A percentile compares a stretch with the other conserved stretches of the same genome.
Conservation (phyloP, 1,284 basidiomycete species). For the Tilletiopsis washingtonensis region DNA sequence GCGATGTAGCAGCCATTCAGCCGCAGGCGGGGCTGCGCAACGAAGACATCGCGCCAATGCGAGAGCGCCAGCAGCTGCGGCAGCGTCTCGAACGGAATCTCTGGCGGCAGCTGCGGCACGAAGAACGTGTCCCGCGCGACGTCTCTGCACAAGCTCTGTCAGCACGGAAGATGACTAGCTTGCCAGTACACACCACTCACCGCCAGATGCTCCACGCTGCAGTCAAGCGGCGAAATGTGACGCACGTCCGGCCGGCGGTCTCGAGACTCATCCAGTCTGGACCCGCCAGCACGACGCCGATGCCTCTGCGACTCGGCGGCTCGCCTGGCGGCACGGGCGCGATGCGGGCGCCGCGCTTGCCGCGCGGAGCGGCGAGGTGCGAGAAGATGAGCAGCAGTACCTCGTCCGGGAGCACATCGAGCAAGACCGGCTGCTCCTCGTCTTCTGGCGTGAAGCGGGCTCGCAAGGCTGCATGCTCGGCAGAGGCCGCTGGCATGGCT, state of each 20-base stretch:
- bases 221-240: conserved; percentile 40
- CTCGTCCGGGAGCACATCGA: conserved; percentile 35
- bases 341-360: conserved; percentile 27
- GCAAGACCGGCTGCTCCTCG: conserved; percentile 18
- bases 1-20: conserved; percentile 44
- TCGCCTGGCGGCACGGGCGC: neutral
- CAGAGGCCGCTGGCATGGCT: neutral
- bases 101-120: conserved; percentile 21
- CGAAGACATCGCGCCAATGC: conserved; percentile 39
- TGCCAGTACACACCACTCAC: neutral
- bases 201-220: conserved; percentile 29
- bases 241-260: conserved; percentile 29
- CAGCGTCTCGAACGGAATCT: conserved; percentile 7
- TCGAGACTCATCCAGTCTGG: conserved; percentile 41
- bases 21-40: conserved; percentile 41
- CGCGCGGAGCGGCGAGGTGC: conserved; percentile 23
- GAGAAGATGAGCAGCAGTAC: conserved; percentile 27
- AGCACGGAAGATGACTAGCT: neutral
- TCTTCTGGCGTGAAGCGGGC: conserved; percentile 24
- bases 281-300: conserved; percentile 31
- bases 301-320: neutral
- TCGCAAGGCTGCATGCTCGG: no score
- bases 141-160: neutral
- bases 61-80: conserved; percentile 12
- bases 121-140: conserved; percentile 35